phyloP scores from a whole-genome alignment of 495 filamentous ascomycete genomes.

The Annulohypoxylon moriforme region DNA sequence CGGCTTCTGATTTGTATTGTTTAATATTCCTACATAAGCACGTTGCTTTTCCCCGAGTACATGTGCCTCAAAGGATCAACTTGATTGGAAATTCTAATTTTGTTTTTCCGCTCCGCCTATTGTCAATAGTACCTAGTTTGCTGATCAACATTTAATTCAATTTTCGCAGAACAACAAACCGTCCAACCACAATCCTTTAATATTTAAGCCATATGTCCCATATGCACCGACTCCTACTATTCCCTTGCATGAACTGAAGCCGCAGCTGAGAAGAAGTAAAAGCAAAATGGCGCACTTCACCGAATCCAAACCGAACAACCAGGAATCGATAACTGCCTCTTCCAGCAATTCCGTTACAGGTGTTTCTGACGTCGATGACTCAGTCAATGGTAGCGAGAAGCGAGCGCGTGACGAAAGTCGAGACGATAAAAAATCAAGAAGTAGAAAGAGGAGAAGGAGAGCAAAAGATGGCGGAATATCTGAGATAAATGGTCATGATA shows the following conservation, averaged over 20 bases:
- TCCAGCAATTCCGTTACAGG: constrained; percentile 34
- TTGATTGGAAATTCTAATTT: constrained; percentile 19
- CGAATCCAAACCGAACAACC: constrained; percentile 18
- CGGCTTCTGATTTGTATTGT: background rate
- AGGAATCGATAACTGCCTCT: constrained; percentile 4
- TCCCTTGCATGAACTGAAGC: constrained; percentile 12
- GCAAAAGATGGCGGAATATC: constrained; percentile 44
- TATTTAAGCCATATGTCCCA: background rate
- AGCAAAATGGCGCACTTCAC: constrained; percentile 48
- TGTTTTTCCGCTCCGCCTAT: constrained; percentile 21
- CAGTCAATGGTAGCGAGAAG: constrained; percentile 41
- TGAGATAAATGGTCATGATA: constrained; percentile 43
- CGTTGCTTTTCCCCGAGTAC: background rate
- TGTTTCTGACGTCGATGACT: constrained; percentile 39
- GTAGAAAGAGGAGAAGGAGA: constrained; percentile 43
- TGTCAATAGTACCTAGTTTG: background rate
- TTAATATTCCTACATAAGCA: constrained; percentile 20
- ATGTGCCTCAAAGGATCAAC: constrained; percentile 14
- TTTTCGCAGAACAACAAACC: background rate
- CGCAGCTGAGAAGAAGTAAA: background rate
- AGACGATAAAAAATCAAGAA: constrained; percentile 36
- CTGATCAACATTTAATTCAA: background rate
- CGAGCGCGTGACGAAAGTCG: constrained; percentile 15
- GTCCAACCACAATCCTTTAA: background rate
- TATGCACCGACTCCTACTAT: constrained; percentile 5